Evolutionary conservation across 805 yeast genomes (phyloP).

Genomic region (Martiniozyma abietophila): DNA sequence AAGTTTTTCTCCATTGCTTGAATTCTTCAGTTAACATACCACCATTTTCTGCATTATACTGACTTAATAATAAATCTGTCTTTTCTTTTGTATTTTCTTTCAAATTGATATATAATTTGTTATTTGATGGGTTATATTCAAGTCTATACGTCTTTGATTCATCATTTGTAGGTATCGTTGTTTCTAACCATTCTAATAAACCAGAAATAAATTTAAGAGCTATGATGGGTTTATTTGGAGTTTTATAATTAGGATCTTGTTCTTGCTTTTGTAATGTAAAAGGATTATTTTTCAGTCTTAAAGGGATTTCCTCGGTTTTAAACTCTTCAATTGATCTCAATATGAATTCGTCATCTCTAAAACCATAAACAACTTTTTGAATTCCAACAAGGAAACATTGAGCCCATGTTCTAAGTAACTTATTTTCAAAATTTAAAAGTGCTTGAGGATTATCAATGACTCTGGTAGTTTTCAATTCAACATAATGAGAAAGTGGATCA

Average conservation of each 20-base stretch:
- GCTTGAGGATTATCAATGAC: conserved; percentile 47
- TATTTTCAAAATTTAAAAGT: conserved; percentile 60
- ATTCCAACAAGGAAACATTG: conserved; percentile 87
- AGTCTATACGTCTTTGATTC: conserved; percentile 44
- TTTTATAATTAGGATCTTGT: conserved; percentile 30
- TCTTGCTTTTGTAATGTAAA: conserved; percentile 21
- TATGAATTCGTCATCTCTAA: conserved; percentile 63
- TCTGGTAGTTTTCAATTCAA: conserved; percentile 71
- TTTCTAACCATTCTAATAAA: conserved; percentile 65
- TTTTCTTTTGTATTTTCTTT: conserved; percentile 32
- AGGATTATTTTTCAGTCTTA: conserved; percentile 47
- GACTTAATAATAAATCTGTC: conserved; percentile 25
- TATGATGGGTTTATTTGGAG: conserved; percentile 56
- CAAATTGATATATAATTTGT: conserved; percentile 41
- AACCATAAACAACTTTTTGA: conserved; percentile 75
- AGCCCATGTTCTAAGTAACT: conserved; percentile 80
- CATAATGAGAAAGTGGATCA: conserved; percentile 62
- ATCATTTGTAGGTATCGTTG: conserved; percentile 40
- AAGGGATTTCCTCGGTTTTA: conserved; percentile 70
- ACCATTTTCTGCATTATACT: conserved; percentile 25
- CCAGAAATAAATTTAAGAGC: conserved; percentile 85
- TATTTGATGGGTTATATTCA: conserved; percentile 42
- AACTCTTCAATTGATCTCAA: conserved; percentile 65
- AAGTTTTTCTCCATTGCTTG: conserved; percentile 41
- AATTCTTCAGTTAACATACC: conserved; percentile 41